Base-by-base conservation (phyloP, 2,329 filamentous ascomycete species). In the Cladophialophora psammophila region DNA sequence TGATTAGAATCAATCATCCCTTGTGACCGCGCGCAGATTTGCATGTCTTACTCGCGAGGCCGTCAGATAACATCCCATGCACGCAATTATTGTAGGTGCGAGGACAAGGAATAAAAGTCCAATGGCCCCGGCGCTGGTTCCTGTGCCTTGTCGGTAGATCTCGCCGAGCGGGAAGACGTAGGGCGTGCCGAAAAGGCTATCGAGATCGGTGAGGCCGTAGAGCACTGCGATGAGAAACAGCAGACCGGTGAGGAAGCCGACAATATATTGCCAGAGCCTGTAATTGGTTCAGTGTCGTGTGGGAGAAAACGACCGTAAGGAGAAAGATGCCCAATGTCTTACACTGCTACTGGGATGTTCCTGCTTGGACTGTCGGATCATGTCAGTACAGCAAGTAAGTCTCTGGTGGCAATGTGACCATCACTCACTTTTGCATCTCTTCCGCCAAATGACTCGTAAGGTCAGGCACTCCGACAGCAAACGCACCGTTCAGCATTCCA, bases 401-500 rank as follows among this genome's bases (percentile, higher is more conserved):
- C 42, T 26, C 10, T 12, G 31, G 6, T 48, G 13, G 42, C 31
- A 13, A 52, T 4, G 15, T 31, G 15, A 15, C 18, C 32, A 20
- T 13, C 9, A 50, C 54, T 50, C 13, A 58, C 56, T 91, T 89
- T 0, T 88, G 86, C 1, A 86, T 86, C 9, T 89, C 90, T 18
- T 91, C 86, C 52, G 86, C 86, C 74, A 87, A 91, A 60, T 71
- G 87, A 48, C 90, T 88, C 74, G 87, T 85, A 56, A 86, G 86
- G 73, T 91, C 90, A 0, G 88, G 86, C 1, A 86, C 86, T 5
- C 89, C 90, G 12, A 91, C 85, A 53, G 86, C 86, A 74, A 87
- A 92, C 2, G 89, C 89, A 9, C 88, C 89, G 72, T 92, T 92
- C 32, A 90, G 80, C 75, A 90, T 88, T n/a, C 88, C 88, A 0